Base-by-base conservation (phyloP, 1,284 basidiomycete genomes). In the Pulchroboletus neoregius region DNA sequence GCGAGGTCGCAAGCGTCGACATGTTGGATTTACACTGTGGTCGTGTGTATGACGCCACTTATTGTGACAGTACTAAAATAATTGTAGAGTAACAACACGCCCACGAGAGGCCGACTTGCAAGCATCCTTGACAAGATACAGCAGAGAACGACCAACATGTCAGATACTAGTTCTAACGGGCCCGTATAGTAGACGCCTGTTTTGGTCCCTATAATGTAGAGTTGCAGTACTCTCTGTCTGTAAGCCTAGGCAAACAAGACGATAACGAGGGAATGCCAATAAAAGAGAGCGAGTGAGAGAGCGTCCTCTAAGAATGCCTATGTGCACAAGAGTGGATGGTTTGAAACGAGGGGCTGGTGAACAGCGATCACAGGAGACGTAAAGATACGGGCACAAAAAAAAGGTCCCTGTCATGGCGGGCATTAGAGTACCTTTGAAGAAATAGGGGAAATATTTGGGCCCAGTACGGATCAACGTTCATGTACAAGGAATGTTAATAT, bases 1-100 rank as follows among this genome's bases (percentile, higher is more conserved):
- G 76, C 2, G 87, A 89, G 15, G 74, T 80, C 10, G 76, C 74
- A n/a, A 83, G 52, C 9, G 77, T 30, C 23, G 23, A 24, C 23
- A 24, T n/a, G n/a, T n/a, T n/a, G n/a, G n/a, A n/a, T n/a, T n/a
- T n/a, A n/a, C n/a, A n/a, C n/a, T n/a, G n/a, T n/a, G n/a, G n/a
- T n/a, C n/a, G n/a, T n/a, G n/a, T n/a, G n/a, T n/a, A n/a, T n/a
- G n/a, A n/a, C n/a, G n/a, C n/a, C 20, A 20, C 20, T 20, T 20
- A 4, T 20, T 20, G 20, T 20, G 20, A 4, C 4, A 20, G 20
- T 20, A 20, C 2, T 4, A 20, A 20, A 20, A 3, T 4, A 20
- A 20, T n/a, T n/a, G n/a, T 20, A 20, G 4, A 20, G 20, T 20
- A 20, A 11, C 18, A 35, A 22, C 20, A 6, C 10, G 5, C 12